Evolutionary conservation across 345 rosid genomes (phyloP).

Genomic region (Raphanus raphanistrum): DNA sequence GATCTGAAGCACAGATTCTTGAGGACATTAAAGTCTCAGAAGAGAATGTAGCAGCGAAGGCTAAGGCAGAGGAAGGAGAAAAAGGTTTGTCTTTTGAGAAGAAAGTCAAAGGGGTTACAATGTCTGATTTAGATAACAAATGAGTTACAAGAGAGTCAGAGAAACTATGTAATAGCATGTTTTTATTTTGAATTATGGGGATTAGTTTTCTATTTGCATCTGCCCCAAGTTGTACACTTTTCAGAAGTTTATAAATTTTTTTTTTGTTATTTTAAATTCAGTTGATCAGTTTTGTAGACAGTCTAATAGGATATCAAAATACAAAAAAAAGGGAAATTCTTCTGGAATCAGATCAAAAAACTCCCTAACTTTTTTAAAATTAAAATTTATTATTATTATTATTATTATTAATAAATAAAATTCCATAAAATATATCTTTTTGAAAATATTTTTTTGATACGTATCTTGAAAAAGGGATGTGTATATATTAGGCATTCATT

Average conservation of each 20-base stretch:
- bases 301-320: neutral
- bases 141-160: conserved; percentile 16
- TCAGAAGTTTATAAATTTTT: neutral
- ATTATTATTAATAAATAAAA: too few relatives aligned
- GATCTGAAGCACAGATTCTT: neutral
- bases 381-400: too few relatives aligned
- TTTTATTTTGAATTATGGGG: neutral
- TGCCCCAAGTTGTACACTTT: conserved; percentile 13
- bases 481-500: neutral
- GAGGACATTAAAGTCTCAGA: neutral
- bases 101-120: conserved; percentile 21
- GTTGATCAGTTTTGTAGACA: neutral
- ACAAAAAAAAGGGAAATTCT: too few relatives aligned
- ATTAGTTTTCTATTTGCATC: neutral
- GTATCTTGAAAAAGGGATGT: neutral
- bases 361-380: neutral
- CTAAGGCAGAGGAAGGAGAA: conserved; percentile 10
- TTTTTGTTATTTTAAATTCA: neutral
- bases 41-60: neutral
- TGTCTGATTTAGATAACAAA: conserved; percentile 24
- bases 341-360: neutral
- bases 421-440: neutral
- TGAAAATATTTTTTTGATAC: neutral
- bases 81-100: conserved; percentile 19
- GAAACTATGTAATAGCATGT: neutral